Conservation (phyloP, 768 basidiomycete species). For the Tremella yokohamensis region DNA sequence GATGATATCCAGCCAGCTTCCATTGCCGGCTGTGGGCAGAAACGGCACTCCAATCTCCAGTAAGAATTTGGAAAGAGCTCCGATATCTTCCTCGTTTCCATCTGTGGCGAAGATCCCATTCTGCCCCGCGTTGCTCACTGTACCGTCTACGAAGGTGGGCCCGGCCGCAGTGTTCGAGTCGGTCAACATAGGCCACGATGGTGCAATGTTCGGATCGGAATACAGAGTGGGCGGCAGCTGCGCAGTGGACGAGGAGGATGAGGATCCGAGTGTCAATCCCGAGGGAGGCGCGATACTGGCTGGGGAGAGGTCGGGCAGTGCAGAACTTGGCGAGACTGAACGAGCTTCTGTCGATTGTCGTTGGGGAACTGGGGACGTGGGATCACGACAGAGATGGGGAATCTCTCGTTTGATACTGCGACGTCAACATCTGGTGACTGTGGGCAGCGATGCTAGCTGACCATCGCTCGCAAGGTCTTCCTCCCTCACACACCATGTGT, state of each 20-base stretch:
- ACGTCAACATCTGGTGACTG: constrained; percentile 13
- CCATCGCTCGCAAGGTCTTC: constrained; percentile 82
- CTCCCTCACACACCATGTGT: constrained; percentile 52
- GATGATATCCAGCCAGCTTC: constrained; percentile 38
- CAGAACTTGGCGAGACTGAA: neutral
- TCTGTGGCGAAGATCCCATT: constrained; percentile 6
- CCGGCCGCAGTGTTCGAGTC: constrained; percentile 17
- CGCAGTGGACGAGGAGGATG: neutral
- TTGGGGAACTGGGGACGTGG: constrained; percentile 50
- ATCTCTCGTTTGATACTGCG: constrained; percentile 91
- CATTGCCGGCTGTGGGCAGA: constrained; percentile 20
- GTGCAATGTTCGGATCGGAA: constrained; percentile 39
- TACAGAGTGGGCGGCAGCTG: constrained; percentile 25
- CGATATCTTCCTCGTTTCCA: constrained; percentile 41
- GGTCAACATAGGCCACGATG: constrained; percentile 43
- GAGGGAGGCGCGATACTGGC: neutral
- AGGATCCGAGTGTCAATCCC: neutral
- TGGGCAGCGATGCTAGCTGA: constrained; percentile 54
- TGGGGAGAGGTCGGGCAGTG: neutral
- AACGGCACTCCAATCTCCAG: constrained; percentile 36
- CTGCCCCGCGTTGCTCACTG: constrained; percentile 1
- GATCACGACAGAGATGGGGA: constrained; percentile 88
- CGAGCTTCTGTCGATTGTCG: constrained; percentile 12
- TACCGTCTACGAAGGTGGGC: constrained; percentile 15
- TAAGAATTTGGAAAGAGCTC: constrained; percentile 40